Evolutionary conservation across 306 rosid species (phyloP), one percentile per base, ranked within the genome.

Genomic region (Mimosa bimucronata): DNA sequence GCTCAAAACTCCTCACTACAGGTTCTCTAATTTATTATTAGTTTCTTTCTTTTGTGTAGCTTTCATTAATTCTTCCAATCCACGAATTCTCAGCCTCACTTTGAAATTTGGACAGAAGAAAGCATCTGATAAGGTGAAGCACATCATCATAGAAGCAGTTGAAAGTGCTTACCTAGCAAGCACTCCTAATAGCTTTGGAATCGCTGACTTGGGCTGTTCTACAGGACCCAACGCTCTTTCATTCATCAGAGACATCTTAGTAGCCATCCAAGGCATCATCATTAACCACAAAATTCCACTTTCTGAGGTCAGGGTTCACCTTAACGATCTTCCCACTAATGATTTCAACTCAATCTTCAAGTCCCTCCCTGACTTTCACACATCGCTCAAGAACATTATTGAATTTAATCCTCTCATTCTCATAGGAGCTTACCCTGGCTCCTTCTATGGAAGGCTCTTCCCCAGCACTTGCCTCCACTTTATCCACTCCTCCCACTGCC

Each of bases 161-260:
- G 88, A 87, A 80, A 89, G 89, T 41, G 81, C 89, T 62, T 95
- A 89, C 83, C 79, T 83, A 57, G 77, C 79, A 25, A 89, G 83
- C 34, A 84, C 88, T 77, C 97, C 99, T 23, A 79, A 86, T 67
- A 91, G 96, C 82, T 77, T 95, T 21, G 92, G 98, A 75, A 83
- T 95, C 76, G 98, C 98, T 72, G 99, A 95, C 81, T 81, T 95
- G 85, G 99, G 99, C 0, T 95, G 99, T 69, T 93, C 99, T 45
- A 91, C 97, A 3, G 99, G 99, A 53, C 89, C 97, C 38, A 95
- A 95, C 77, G 84, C 98, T 38, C 60, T 93, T 12, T 89, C 96
- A 45, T 83, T 83, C 31, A 87, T 95, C 92, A 91, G 81, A 86
- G 99, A 95, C 10, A 90, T 95, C 25, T 85, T 93, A 50, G 88